Base-by-base conservation (phyloP, 495 filamentous ascomycete genomes). In the Podospora australis region DNA sequence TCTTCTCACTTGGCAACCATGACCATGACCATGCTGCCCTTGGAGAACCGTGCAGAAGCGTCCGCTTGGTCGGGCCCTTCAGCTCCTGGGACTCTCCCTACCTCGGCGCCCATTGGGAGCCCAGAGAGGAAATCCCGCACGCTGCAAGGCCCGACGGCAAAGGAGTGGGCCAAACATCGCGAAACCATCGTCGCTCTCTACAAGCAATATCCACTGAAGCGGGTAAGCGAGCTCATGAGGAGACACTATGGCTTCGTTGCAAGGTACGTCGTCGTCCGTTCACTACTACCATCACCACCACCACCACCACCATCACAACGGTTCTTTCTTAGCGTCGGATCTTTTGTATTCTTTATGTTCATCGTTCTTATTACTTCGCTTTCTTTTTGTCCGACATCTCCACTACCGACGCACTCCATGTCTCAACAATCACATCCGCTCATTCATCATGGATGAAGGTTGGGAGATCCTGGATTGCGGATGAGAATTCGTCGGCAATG, bases 21-120 rank as follows among this genome's bases (percentile, higher is more conserved):
- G 23, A 49, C 39, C 46, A 50, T 48, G 43, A 57, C 57, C 57
- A 55, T 60, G 55, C 44, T 34, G 32, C 28, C 26, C 32, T 26
- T 53, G 48, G 56, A 64, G 60, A 64, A 62, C 61, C 61, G 56
- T 64, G 61, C 61, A 64, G 61, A 49, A 51, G 50, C 53, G 50
- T 45, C 58, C 48, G 46, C 26, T 6, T 38, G 39, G 39, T 52
- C 53, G 50, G 50, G 44, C 22, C 32, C 49, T 20, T 44, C 36
- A 3, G 10, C 45, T n/a, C 38, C 26, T 10, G 23, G 23, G 13
- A 2, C 11, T 30, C 11, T 44, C 4, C 38, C 41, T 17, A 9
- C 17, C 17, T 44, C 29, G 16, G 17, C 16, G 21, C 34, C 34
- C 7, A 7, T 43, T 22, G 44, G 47, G 17, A 32, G 53, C 39